Evolutionary conservation across 2,329 filamentous ascomycete genomes (phyloP), one percentile per base, ranked within the genome.

Genomic region (Aspergillus viridinutans): DNA sequence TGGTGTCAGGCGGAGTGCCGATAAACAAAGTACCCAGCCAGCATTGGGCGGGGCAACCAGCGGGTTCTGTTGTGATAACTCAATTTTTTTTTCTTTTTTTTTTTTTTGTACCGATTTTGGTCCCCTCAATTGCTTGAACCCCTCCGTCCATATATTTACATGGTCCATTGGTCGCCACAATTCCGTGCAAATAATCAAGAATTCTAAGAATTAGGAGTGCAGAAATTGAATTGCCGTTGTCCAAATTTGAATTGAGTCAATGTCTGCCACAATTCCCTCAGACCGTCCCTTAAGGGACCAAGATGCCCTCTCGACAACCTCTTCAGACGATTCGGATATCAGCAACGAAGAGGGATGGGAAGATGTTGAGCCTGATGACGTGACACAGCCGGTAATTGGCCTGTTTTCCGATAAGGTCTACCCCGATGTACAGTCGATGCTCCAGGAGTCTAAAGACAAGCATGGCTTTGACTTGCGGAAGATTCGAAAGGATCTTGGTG

Each of bases 351-450:
- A 82, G 61, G 80, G 80, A 29, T 83, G 81, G 81, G 77, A 83
- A 69, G 81, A 84, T 71, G 74, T 81, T 35, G 87, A 89, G 65
- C 78, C 81, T 4, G 88, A 90, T 56, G 78, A 81, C 52, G 83
- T 87, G 65, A 78, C 83, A 54, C 83, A 88, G 26, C 76, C 81
- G 21, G 80, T 91, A 56, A 78, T 88, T 50, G 90, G 88, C 21
- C 78, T 92, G 35, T 83, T 92, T 60, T 86, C 88, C 63, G 81
- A 86, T 56, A 77, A 82, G 58, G 82, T 84, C 40, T 92, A 90
- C 67, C 74, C 83, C 7, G 83, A 86, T 67, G 81, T 86, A 38
- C 71, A 74, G 28, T 78, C 81, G 21, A 90, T 92, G 87, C 77
- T 92, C 49, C 76, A 80, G 38, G 80, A 90, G 69, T 89, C 85